phyloP scores from a whole-genome alignment of 495 filamentous ascomycete species.

The Aspergillus indologenus region DNA sequence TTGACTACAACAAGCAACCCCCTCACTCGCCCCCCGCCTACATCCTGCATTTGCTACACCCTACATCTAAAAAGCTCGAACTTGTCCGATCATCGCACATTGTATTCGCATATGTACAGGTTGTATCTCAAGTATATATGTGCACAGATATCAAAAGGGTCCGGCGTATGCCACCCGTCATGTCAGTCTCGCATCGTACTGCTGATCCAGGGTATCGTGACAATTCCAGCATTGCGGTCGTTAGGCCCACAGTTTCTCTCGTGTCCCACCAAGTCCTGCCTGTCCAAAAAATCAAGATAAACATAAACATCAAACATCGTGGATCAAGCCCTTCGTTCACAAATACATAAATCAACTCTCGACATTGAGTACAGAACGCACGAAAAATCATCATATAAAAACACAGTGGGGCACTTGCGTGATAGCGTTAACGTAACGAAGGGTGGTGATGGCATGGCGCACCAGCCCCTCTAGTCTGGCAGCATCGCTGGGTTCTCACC shows the following conservation, averaged over 20 bases:
- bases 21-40: no score
- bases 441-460: background rate
- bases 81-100: background rate
- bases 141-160: background rate
- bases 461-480: background rate
- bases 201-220: constrained; percentile 6
- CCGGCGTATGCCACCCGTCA: background rate
- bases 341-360: constrained; percentile 9
- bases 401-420: constrained; percentile 6
- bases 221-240: background rate
- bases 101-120: background rate
- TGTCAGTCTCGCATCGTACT: background rate
- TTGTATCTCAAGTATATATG: background rate
- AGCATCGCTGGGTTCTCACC: background rate
- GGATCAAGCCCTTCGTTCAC: background rate
- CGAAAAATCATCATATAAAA: background rate
- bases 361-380: constrained; percentile 8
- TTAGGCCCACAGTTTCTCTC: background rate
- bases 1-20: no score
- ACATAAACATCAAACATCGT: background rate
- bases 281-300: background rate
- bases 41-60: no score
- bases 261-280: background rate
- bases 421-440: background rate
- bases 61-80: no score